phyloP scores from a whole-genome alignment of 257 asterid species.

The Solanum chaucha region DNA sequence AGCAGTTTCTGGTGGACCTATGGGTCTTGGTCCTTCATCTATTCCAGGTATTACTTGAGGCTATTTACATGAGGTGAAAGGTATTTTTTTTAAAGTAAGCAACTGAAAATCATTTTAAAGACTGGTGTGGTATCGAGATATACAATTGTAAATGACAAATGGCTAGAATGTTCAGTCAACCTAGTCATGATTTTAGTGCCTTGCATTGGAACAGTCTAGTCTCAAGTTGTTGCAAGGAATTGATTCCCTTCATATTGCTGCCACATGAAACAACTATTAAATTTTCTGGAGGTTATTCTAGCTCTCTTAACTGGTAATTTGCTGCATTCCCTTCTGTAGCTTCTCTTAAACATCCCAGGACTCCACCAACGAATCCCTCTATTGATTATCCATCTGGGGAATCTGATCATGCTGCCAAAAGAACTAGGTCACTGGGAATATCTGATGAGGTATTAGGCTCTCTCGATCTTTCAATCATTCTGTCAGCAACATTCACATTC shows the following conservation, averaged over 20 bases:
- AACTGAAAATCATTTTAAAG: not conserved
- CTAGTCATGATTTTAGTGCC: not conserved
- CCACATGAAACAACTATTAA: not conserved
- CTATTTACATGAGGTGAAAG: not conserved
- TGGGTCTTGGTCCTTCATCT: conserved; percentile 62
- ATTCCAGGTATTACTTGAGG: conserved; percentile 38
- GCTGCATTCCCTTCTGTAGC: conserved; percentile 29
- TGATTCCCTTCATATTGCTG: not conserved
- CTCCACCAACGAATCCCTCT: conserved; percentile 67
- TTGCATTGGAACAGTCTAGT: not conserved
- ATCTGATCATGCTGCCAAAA: conserved; percentile 67
- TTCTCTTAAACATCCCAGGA: conserved; percentile 76
- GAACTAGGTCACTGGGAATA: conserved; percentile 62
- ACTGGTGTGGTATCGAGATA: not conserved
- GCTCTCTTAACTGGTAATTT: not conserved
- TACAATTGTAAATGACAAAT: not conserved
- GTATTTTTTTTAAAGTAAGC: not conserved
- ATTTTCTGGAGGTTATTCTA: not conserved
- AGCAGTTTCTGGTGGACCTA: conserved; percentile 65
- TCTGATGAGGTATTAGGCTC: conserved; percentile 60
- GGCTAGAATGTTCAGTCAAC: not conserved
- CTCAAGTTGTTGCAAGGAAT: not conserved
- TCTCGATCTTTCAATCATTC: not conserved
- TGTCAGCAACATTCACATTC: not conserved
- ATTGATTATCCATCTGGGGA: conserved; percentile 75